Evolutionary conservation across 2,329 filamentous ascomycete genomes (phyloP), one percentile per base, ranked within the genome.

Genomic region (Didymella arachidicola): DNA sequence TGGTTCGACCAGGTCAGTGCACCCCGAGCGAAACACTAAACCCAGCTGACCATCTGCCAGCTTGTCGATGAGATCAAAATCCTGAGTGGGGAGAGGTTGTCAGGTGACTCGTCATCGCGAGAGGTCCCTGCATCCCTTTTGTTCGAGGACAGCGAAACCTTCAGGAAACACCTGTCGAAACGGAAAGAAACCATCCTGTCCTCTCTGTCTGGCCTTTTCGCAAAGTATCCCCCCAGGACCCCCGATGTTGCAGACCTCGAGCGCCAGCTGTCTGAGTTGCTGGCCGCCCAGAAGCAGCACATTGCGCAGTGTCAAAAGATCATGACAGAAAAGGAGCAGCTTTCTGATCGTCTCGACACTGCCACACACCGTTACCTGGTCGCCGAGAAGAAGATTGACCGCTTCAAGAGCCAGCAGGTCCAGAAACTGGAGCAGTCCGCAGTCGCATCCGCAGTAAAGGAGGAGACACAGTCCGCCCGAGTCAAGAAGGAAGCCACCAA

Each of bases 361-460:
- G 95, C 94, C 16, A 96, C 93, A 5, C 82, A 96, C 59, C 87
- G 95, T 64, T 98, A 96, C 72, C 92, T 98, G 81, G 91, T 96
- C 67, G 95, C 95, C 0, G 95, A 99, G 76, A 96, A 96, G 81
- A 95, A 93, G 75, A 82, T 98, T 51, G 95, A 99, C 75, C 87
- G 95, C 42, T 87, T 90, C 25, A 94, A 92, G 77, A 99, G 95
- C 73, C 81, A 88, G 16, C 93, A 96, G 57, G 93, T 97, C 1
- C 91, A 93, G 61, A 97, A 96, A 75, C 79, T 99, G 59, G 95
- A 98, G 75, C 90, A 92, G 70, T 92, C 97, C 78, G 93, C 93
- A 7, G 69, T 75, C 8, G 69, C 67, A 11, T 66, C 61, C 30
- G 62, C 62, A 18, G 60, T 63, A 3, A 75, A 74, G 51, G 74